Percentiles rank a stretch among this genome's conserved stretches.
These are phyloP conservation scores for Colletotrichum sp. DNA, from an alignment of 2,329 filamentous ascomycete species.

Conservation along the genomic window DNA sequence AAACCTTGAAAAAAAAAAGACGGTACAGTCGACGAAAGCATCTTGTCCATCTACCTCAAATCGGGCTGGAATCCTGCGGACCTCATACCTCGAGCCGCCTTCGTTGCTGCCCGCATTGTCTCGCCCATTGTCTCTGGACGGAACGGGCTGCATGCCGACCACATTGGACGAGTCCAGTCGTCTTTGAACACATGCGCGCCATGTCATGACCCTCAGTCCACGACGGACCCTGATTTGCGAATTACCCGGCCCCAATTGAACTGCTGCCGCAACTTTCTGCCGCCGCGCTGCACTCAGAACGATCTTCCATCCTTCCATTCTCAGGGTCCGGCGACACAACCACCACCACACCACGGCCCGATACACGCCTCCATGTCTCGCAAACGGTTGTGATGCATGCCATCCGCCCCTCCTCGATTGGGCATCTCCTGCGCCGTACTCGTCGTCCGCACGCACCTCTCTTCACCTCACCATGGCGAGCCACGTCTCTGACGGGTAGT, in stretches of 20 bases:
- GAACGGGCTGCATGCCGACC: slow-evolving; percentile 13
- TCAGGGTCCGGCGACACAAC: background rate
- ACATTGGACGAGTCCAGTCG: slow-evolving; percentile 26
- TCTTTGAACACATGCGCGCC: slow-evolving; percentile 19
- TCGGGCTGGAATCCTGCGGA: slow-evolving; percentile 20
- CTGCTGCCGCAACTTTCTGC: background rate
- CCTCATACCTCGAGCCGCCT: background rate
- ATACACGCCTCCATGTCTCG: slow-evolving; percentile 10
- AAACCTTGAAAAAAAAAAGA: background rate
- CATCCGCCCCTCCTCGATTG: slow-evolving; percentile 24
- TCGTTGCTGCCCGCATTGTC: slow-evolving; percentile 4
- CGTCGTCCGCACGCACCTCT: background rate
- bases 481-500: slow-evolving; percentile 3
- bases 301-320: background rate
- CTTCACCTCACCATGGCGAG: slow-evolving; percentile 8
- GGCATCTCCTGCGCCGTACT: slow-evolving; percentile 17
- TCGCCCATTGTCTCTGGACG: background rate
- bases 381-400: slow-evolving; percentile 27
- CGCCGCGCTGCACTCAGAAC: background rate
- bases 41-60: background rate
- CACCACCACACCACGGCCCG: background rate
- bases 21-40: background rate
- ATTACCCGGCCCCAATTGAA: background rate
- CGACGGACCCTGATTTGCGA: slow-evolving; percentile 5
- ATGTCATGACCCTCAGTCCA: slow-evolving; percentile 7